A percentile compares a stretch with the other conserved stretches of the same genome.
These are phyloP conservation scores for Colletotrichum abscissum DNA, from an alignment of 2,329 filamentous ascomycete species.

Conservation along the genomic window DNA sequence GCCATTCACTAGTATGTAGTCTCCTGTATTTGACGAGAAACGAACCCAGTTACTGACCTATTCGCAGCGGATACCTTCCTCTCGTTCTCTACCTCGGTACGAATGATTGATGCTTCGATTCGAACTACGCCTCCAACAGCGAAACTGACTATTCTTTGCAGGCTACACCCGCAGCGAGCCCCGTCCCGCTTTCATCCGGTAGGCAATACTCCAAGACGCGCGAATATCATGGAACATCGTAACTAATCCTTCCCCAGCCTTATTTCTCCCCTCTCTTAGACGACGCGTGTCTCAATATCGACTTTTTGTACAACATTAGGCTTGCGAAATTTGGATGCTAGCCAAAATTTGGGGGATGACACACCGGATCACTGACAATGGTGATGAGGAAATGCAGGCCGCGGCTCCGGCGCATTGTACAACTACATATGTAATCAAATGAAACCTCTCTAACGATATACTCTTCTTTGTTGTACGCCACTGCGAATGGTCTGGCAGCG, in stretches of 20 bases:
- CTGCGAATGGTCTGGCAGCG: not conserved
- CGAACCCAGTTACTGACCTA: constrained; percentile 47
- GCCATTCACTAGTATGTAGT: constrained; percentile 90
- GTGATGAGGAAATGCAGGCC: not conserved
- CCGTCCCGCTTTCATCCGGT: constrained; percentile 77
- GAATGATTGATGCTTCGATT: constrained; percentile 26
- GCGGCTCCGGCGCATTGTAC: constrained; percentile 25
- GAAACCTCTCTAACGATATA: constrained; percentile 33
- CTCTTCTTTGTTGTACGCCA: not conserved
- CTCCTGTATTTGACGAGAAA: not conserved
- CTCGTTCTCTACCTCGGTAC: constrained; percentile 96
- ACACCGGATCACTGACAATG: constrained; percentile 2
- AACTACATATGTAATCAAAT: constrained; percentile 36
- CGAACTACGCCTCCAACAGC: not conserved
- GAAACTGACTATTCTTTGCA: constrained; percentile 51
- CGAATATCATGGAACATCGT: not conserved
- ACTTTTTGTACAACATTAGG: constrained; percentile 34
- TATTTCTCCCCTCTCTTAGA: constrained; percentile 72
- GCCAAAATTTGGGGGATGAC: constrained; percentile 8
- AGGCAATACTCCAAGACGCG: constrained; percentile 39
- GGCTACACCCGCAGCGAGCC: constrained; percentile 96
- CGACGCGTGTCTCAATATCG: constrained; percentile 2
- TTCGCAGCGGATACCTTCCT: constrained; percentile 87
- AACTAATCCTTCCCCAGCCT: constrained; percentile 57
- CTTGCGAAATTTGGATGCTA: constrained; percentile 3